A percentile compares a stretch with the other conserved stretches of the same genome.
phyloP scores from a whole-genome alignment of 2,329 filamentous ascomycete genomes.

The Colletotrichum horii region DNA sequence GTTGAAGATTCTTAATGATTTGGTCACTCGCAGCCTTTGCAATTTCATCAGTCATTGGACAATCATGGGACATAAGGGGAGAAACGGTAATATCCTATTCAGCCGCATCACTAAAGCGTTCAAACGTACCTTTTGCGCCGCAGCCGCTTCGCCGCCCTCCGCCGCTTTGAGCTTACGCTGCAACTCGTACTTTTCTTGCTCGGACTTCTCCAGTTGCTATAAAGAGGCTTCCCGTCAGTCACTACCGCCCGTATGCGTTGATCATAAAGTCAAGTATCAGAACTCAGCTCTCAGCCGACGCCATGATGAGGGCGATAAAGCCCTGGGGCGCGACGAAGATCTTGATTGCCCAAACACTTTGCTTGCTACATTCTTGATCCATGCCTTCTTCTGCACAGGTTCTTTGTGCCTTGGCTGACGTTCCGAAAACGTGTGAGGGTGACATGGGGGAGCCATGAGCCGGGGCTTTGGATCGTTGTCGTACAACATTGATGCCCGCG shows the following conservation, averaged over 20 bases:
- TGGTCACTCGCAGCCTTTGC: slow-evolving; percentile 56
- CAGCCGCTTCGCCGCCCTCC: slow-evolving; percentile 52
- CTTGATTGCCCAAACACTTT: background rate
- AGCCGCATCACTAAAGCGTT: background rate
- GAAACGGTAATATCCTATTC: background rate
- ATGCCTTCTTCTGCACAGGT: background rate
- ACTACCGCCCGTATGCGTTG: background rate
- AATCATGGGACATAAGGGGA: background rate
- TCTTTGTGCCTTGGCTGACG: background rate
- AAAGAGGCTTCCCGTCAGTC: slow-evolving; percentile 26
- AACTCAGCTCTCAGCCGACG: background rate
- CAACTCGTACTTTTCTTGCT: slow-evolving; percentile 61
- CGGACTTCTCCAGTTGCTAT: slow-evolving; percentile 64
- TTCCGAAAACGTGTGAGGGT: background rate
- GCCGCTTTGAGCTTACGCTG: slow-evolving; percentile 60
- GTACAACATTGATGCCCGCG: background rate
- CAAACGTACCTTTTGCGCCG: slow-evolving; percentile 57
- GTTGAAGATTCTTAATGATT: slow-evolving; percentile 71
- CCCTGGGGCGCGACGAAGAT: background rate
- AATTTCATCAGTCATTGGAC: background rate
- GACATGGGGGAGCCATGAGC: background rate
- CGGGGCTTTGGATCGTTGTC: slow-evolving; percentile 5
- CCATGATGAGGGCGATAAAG: background rate
- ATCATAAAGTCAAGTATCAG: background rate
- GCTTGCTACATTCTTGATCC: background rate